Base-by-base conservation (phyloP, 768 basidiomycete species). In the Boletus sp. region DNA sequence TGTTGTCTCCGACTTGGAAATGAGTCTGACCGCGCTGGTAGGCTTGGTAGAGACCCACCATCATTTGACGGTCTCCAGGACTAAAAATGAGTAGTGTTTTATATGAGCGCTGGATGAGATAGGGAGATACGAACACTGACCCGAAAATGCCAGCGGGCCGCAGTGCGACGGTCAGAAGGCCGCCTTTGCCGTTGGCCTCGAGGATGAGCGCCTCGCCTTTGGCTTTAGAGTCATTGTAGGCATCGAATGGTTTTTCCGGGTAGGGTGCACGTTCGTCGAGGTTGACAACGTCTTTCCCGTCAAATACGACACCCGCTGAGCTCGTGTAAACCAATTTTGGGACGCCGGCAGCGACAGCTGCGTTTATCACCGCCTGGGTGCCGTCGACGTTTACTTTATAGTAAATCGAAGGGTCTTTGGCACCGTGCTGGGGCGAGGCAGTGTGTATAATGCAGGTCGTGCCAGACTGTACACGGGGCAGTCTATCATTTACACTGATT, bases 81-180 rank as follows among this genome's bases (percentile, higher is more conserved):
- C 93, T 95, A 63, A 5, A 47, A 46, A 41, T 37, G 54, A 50
- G 45, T 29, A 1, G 7, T 4, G 10, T 35, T 9, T 39, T 0
- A 15, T 43, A 50, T 53, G 57, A 53, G 55, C 15, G 4, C 17
- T 53, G 37, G 53, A 40, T 35, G 29, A 25, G 43, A 6, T 3
- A 37, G 13, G 32, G 33, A 50, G 17, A 17, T 7, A 41, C 0
- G 14, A 71, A 25, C 2, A 55, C 85, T 48, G 58, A 91, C 93
- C 97, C 97, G 64, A 98, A 98, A 63, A 98, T 97, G 2, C 96
- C 94, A 17, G 95, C 87, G 1, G 96, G 96, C 37, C 97, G 78
- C 40, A 98, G 73, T 14, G 94, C 90, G 43, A 95, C 92, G 1
- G 97, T 98, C 57, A 90, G 71, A 7, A 98, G 76, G 14, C 90